A percentile compares a stretch with the other conserved stretches of the same genome.
These are phyloP conservation scores for Fusarium brachygibbosum DNA, from an alignment of 2,329 filamentous ascomycete species.

Conservation along the genomic window DNA sequence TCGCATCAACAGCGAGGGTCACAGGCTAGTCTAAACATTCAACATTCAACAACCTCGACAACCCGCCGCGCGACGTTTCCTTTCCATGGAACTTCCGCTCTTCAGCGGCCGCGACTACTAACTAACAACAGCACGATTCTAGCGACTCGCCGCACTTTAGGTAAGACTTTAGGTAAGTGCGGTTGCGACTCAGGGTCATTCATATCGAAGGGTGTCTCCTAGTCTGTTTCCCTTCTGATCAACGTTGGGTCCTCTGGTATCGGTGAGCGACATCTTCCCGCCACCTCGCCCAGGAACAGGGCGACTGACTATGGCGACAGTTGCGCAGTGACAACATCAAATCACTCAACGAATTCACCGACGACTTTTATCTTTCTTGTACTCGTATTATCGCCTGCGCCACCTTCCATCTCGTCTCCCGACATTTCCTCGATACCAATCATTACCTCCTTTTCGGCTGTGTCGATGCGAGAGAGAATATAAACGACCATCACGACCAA, in stretches of 20 bases:
- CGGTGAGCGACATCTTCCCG: conserved; percentile 46
- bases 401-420: conserved; percentile 11
- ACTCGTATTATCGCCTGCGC: conserved; percentile 17
- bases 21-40: conserved; percentile 47
- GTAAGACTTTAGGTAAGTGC: conserved; percentile 41
- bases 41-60: conserved; percentile 44
- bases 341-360: conserved; percentile 13
- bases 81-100: conserved; percentile 47
- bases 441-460: conserved; percentile 21
- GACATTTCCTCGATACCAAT: conserved; percentile 26
- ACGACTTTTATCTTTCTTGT: conserved; percentile 24
- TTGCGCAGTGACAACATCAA: conserved; percentile 27
- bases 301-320: conserved; percentile 40
- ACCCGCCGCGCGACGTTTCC: conserved; percentile 45
- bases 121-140: conserved; percentile 29
- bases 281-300: conserved; percentile 34
- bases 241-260: conserved; percentile 39
- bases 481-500: conserved; percentile 21
- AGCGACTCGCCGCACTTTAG: conserved; percentile 20
- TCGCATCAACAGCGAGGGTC: conserved; percentile 50
- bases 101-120: conserved; percentile 49
- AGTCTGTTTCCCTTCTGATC: conserved; percentile 27
- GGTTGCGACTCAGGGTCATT: conserved; percentile 28
- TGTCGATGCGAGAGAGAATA: conserved; percentile 35
- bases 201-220: conserved; percentile 20